Percentiles rank a stretch among this genome's conserved stretches.
Evolutionary conservation across 805 yeast genomes (phyloP).

Genomic region (Millerago galiae): DNA sequence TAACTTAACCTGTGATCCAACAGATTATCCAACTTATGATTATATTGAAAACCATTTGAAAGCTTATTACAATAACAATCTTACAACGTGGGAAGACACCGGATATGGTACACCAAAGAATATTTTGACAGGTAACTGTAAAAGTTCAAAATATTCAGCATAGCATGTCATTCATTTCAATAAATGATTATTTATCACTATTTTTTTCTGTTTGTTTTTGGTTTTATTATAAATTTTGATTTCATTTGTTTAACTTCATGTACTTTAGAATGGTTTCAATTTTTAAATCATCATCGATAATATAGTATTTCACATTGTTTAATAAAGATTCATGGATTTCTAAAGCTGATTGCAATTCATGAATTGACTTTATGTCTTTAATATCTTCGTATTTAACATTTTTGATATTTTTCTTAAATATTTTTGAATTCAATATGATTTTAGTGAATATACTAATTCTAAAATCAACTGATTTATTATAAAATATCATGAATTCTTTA

Average conservation of each 20-base stretch:
- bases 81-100: slow-evolving; percentile 37
- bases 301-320: slow-evolving; percentile 3
- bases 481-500: slow-evolving; percentile 26
- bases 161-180: neutral
- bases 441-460: slow-evolving; percentile 14
- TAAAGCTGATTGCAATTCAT: neutral
- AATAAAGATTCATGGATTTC: slow-evolving; percentile 3
- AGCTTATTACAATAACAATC: slow-evolving; percentile 37
- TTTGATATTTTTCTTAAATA: slow-evolving; percentile 14
- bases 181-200: neutral
- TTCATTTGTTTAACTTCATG: neutral
- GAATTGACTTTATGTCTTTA: neutral
- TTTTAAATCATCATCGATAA: slow-evolving; percentile 1
- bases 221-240: neutral
- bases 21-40: slow-evolving; percentile 37
- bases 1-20: slow-evolving; percentile 43
- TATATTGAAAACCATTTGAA: slow-evolving; percentile 36
- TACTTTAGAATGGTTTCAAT: neutral
- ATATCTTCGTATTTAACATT: neutral
- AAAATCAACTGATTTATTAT: slow-evolving; percentile 14
- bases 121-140: slow-evolving; percentile 23
- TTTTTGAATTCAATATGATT: slow-evolving; percentile 12
- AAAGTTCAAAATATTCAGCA: slow-evolving; percentile 8
- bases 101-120: slow-evolving; percentile 40
- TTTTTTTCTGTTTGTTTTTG: neutral